Conservation (phyloP, 2,329 filamentous ascomycete genomes). For the Cadophora sp. region DNA sequence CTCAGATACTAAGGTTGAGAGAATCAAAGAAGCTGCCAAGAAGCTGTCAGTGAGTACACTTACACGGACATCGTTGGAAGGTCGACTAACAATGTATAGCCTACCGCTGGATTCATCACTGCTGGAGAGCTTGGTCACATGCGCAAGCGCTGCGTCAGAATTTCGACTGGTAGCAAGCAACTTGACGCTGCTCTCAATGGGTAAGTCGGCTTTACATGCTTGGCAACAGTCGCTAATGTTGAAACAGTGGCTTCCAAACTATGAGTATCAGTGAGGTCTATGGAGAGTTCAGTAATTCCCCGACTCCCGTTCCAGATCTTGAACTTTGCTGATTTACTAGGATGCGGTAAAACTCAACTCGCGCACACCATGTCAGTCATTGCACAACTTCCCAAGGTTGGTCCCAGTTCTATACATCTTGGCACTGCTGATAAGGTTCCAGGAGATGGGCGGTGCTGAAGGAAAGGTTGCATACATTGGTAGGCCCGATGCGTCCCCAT, state of each 20-base stretch:
- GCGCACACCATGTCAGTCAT: constrained; percentile 73
- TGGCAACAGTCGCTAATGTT: neutral
- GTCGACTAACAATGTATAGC: constrained; percentile 48
- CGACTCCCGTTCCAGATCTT: too few relatives aligned
- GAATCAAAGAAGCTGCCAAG: constrained; percentile 70
- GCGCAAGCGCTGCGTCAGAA: constrained; percentile 67
- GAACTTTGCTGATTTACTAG: constrained; percentile 35
- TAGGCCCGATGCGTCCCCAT: constrained; percentile 36
- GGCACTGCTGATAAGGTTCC: constrained; percentile 20
- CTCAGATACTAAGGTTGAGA: constrained; percentile 74
- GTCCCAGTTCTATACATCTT: neutral
- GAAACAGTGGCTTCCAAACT: constrained; percentile 68
- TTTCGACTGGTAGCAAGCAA: constrained; percentile 74
- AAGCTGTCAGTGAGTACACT: constrained; percentile 43
- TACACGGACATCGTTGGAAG: neutral
- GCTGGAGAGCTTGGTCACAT: constrained; percentile 68
- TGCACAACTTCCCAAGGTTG: constrained; percentile 57
- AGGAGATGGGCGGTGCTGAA: constrained; percentile 68
- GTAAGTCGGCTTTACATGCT: constrained; percentile 45
- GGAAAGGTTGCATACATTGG: constrained; percentile 74
- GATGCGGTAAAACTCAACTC: constrained; percentile 73
- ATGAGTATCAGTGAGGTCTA: constrained; percentile 73
- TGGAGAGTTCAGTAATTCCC: constrained; percentile 59
- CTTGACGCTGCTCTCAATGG: constrained; percentile 70
- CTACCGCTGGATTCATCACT: constrained; percentile 67